Conservation (phyloP, 352 stramenopile species). For the Globisporangium middletonii region DNA sequence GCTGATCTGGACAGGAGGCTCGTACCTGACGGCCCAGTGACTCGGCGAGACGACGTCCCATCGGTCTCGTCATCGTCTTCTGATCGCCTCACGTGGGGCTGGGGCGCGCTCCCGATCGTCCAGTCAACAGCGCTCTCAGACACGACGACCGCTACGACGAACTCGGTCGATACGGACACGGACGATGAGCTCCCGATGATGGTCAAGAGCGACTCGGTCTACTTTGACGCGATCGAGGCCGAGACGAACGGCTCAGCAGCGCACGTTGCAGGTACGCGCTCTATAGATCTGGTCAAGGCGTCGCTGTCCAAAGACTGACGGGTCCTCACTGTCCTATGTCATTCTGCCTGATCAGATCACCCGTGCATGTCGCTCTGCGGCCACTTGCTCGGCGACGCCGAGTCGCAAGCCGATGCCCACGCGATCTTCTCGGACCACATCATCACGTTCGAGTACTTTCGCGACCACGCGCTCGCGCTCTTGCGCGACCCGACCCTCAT, state of each 20-base stretch:
- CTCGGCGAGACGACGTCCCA: constrained; percentile 5
- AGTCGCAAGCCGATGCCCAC: constrained; percentile 37
- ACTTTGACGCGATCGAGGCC: constrained; percentile 72
- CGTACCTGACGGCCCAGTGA: constrained; percentile 6
- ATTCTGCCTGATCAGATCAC: constrained; percentile 19
- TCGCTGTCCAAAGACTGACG: background rate
- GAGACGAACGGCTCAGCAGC: constrained; percentile 8
- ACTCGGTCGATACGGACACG: constrained; percentile 9
- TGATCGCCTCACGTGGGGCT: constrained; percentile 53
- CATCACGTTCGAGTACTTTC: constrained; percentile 62
- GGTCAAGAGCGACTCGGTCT: constrained; percentile 66
- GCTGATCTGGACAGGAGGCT: constrained; percentile 1
- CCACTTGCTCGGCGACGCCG: constrained; percentile 36
- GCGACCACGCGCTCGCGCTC: constrained; percentile 28
- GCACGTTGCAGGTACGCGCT: constrained; percentile 6
- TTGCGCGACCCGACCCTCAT: constrained; percentile 49
- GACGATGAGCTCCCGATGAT: constrained; percentile 34
- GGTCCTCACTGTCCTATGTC: background rate
- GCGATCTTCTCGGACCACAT: constrained; percentile 64
- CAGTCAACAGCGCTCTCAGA: constrained; percentile 1
- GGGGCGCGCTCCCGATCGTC: constrained; percentile 41
- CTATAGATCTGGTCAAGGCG: too few species aligned
- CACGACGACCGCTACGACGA: background rate
- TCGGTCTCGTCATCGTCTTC: background rate
- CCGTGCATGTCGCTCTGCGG: constrained; percentile 75